These are phyloP conservation scores for Afroboletus lepidellus DNA, from an alignment of 1,284 basidiomycete genomes.

Conservation along the genomic window DNA sequence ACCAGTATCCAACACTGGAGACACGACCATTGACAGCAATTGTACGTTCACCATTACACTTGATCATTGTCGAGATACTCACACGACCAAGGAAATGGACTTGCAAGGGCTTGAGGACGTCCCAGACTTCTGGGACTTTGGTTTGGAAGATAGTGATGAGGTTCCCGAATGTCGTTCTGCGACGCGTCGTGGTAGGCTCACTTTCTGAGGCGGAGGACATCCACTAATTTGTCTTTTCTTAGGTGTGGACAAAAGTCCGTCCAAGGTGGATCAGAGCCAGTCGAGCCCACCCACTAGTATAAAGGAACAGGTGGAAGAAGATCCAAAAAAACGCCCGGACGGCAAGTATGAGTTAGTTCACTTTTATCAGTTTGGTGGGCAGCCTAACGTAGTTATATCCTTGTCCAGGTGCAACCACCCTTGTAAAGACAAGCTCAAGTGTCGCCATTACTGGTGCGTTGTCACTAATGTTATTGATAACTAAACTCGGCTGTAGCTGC, in stretches of 20 bases:
- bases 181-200: constrained; percentile 8
- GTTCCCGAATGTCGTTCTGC: constrained; percentile 3
- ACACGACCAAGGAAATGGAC: constrained; percentile 51
- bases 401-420: constrained; percentile 67
- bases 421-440: constrained; percentile 75
- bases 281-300: not conserved
- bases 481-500: constrained; percentile 48
- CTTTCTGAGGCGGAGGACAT: not conserved
- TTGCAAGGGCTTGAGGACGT: constrained; percentile 63
- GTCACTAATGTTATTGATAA: not conserved
- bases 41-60: constrained; percentile 36
- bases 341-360: constrained; percentile 53
- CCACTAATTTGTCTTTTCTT: not conserved
- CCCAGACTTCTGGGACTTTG: constrained; percentile 63
- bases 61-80: constrained; percentile 2
- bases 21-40: constrained; percentile 66
- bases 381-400: not conserved
- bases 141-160: constrained; percentile 36
- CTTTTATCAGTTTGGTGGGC: not conserved
- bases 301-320: constrained; percentile 7
- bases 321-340: constrained; percentile 39
- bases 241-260: constrained; percentile 1
- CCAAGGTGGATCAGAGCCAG: constrained; percentile 1
- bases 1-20: constrained; percentile 60
- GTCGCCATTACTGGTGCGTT: constrained; percentile 67